Conservation (phyloP, 108 stramenopile species). For the Cyclotella kingstonii region DNA sequence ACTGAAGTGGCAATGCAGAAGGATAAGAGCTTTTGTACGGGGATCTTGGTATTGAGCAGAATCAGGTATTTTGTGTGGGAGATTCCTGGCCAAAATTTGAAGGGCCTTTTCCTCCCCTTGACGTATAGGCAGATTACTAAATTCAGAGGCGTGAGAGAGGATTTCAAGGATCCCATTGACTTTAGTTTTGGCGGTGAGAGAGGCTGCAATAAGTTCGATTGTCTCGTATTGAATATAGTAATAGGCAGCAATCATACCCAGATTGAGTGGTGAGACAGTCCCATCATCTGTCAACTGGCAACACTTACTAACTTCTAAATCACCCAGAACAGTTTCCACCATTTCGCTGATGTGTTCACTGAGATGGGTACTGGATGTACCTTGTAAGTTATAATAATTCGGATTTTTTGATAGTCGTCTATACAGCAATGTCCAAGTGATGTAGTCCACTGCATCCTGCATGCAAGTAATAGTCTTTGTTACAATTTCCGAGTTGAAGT, state of each 20-base stretch:
- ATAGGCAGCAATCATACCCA: constrained; percentile 99
- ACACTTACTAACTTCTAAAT: constrained; percentile 93
- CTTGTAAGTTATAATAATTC: constrained; percentile 97
- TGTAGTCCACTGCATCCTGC: constrained; percentile 98
- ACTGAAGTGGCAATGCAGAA: constrained; percentile 91
- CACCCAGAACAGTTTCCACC: constrained; percentile 93
- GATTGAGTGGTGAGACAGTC: constrained; percentile 91
- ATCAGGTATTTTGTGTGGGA: constrained; percentile 76
- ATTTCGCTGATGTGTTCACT: constrained; percentile 98
- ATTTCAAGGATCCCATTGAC: constrained; percentile 93
- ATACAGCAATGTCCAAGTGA: constrained; percentile 98
- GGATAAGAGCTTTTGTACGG: constrained; percentile 89
- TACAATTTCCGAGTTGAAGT: constrained; percentile 96
- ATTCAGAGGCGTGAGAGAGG: constrained; percentile 92
- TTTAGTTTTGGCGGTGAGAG: constrained; percentile 94
- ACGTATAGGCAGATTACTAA: constrained; percentile 82
- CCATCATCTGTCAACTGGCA: constrained; percentile 91
- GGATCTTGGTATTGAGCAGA: constrained; percentile 71
- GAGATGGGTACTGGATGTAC: constrained; percentile 87
- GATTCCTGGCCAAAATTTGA: constrained; percentile 77
- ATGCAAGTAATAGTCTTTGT: constrained; percentile 92
- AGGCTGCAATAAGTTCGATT: constrained; percentile 94
- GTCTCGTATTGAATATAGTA: constrained; percentile 96
- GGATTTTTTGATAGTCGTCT: constrained; percentile 97
- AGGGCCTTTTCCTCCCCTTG: constrained; percentile 91